Percentiles rank a stretch among this genome's conserved stretches.
Evolutionary conservation across 2,329 filamentous ascomycete species (phyloP).

Genomic region (Ophiognomonia clavigignenti-juglandacearum): DNA sequence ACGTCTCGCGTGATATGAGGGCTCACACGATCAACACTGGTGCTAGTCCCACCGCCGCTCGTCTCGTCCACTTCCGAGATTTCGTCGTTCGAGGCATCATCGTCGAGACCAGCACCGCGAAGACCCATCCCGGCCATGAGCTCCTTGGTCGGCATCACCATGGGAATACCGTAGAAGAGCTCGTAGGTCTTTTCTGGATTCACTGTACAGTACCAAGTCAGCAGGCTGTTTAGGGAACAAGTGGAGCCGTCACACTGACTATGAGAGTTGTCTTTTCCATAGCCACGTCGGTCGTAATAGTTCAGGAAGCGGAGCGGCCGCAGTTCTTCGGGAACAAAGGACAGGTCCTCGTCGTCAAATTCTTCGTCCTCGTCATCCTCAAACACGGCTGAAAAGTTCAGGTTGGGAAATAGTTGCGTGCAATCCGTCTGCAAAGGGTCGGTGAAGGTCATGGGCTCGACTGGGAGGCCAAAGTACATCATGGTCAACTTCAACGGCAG

Average conservation of each 20-base stretch:
- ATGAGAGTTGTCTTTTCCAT: slow-evolving; percentile 11
- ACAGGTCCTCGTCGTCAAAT: slow-evolving; percentile 19
- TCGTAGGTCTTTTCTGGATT: slow-evolving; percentile 12
- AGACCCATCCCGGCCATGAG: neutral
- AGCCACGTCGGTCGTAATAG: slow-evolving; percentile 11
- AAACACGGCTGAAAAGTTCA: slow-evolving; percentile 10
- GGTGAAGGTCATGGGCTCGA: slow-evolving; percentile 33
- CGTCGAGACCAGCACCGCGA: neutral
- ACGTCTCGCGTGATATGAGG: neutral
- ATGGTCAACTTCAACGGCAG: slow-evolving; percentile 39
- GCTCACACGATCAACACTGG: neutral
- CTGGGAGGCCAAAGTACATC: slow-evolving; percentile 42
- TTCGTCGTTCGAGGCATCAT: neutral
- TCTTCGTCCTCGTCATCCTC: slow-evolving; percentile 16
- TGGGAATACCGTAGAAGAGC: slow-evolving; percentile 10
- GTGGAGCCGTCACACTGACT: neutral
- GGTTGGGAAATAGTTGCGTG: slow-evolving; percentile 5
- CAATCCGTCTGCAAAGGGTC: slow-evolving; percentile 4
- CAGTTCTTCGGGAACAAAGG: slow-evolving; percentile 10
- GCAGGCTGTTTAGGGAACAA: neutral
- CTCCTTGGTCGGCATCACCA: neutral
- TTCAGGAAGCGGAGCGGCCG: slow-evolving; percentile 17
- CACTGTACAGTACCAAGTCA: slow-evolving; percentile 1
- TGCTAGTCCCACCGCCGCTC: neutral
- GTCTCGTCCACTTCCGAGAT: neutral